Percentiles rank a stretch among this genome's conserved stretches.
phyloP scores from a whole-genome alignment of 371 early-diverging fungal genomes.

The Mortierella sp. region DNA sequence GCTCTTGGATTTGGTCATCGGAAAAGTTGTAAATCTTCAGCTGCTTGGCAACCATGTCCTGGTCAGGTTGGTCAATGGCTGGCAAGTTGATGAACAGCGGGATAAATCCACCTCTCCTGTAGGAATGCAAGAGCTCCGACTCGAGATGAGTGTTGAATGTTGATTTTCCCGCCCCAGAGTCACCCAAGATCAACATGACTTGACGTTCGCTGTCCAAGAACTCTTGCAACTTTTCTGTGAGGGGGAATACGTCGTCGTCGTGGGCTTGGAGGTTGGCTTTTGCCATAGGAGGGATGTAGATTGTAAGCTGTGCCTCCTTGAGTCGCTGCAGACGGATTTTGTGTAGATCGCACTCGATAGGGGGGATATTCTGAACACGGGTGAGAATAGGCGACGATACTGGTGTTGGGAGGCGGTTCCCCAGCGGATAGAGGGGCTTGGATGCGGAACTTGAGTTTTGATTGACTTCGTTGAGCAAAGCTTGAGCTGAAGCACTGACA shows the following conservation, averaged over 20 bases:
- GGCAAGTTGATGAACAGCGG: slow-evolving; percentile 7
- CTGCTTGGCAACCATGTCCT: slow-evolving; percentile 16
- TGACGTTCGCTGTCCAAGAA: slow-evolving; percentile 8
- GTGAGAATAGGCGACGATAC: not conserved
- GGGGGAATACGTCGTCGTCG: not conserved
- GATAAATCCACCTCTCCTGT: not conserved
- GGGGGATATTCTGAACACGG: not conserved
- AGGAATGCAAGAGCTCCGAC: not conserved
- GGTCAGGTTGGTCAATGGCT: not conserved
- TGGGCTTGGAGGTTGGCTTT: not conserved
- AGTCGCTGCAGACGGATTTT: not conserved
- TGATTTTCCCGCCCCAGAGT: slow-evolving; percentile 26
- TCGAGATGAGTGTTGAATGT: slow-evolving; percentile 15
- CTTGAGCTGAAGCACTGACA: not conserved
- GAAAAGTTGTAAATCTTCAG: not conserved
- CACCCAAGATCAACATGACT: slow-evolving; percentile 20
- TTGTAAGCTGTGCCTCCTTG: not conserved
- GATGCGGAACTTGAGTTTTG: not conserved
- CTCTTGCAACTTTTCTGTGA: not conserved
- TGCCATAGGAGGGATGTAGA: not conserved
- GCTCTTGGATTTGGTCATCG: slow-evolving; percentile 1
- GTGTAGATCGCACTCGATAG: not conserved
- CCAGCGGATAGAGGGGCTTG: not conserved
- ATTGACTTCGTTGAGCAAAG: not conserved
- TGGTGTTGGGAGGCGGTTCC: not conserved